phyloP scores from a whole-genome alignment of 371 early-diverging fungal species.

The Zopfochytrium polystomum region DNA sequence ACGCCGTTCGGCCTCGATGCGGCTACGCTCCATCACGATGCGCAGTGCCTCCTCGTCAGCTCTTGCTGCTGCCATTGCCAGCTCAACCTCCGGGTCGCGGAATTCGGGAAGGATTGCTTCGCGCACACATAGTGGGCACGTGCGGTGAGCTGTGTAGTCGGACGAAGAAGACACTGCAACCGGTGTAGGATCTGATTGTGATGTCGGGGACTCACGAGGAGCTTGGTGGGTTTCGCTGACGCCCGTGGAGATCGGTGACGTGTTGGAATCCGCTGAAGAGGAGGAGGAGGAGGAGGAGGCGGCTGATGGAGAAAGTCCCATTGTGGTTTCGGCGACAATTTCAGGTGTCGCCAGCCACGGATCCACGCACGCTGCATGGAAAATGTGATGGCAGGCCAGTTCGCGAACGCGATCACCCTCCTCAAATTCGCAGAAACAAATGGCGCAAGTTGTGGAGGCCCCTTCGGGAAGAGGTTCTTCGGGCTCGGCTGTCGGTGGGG shows the following conservation, averaged over 20 bases:
- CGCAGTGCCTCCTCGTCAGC: conserved; percentile 24
- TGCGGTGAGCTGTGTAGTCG: conserved; percentile 28
- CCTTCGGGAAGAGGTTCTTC: conserved; percentile 25
- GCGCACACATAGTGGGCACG: conserved; percentile 33
- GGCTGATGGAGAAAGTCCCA: not conserved
- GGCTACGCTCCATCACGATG: conserved; percentile 16
- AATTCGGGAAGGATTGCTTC: conserved; percentile 29
- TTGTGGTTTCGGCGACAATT: conserved; percentile 8
- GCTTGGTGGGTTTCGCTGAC: too few relatives aligned
- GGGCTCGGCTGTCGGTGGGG: conserved; percentile 1
- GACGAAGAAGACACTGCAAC: too few relatives aligned
- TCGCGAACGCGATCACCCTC: conserved; percentile 54
- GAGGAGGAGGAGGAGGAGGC: not conserved
- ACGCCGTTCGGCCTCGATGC: conserved; percentile 23
- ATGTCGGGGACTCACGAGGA: too few relatives aligned
- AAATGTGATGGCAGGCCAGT: conserved; percentile 66
- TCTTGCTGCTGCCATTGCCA: conserved; percentile 18
- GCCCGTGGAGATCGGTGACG: too few relatives aligned
- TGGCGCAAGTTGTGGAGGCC: conserved; percentile 52
- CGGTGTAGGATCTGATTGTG: too few relatives aligned
- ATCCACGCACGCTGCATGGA: conserved; percentile 68
- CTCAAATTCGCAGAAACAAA: conserved; percentile 64
- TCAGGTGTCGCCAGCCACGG: conserved; percentile 54
- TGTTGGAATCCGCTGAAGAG: too few relatives aligned
- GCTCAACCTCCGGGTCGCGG: conserved; percentile 29